These are phyloP conservation scores for Schizothecium vesticola DNA, from an alignment of 495 filamentous ascomycete genomes.

Conservation along the genomic window DNA sequence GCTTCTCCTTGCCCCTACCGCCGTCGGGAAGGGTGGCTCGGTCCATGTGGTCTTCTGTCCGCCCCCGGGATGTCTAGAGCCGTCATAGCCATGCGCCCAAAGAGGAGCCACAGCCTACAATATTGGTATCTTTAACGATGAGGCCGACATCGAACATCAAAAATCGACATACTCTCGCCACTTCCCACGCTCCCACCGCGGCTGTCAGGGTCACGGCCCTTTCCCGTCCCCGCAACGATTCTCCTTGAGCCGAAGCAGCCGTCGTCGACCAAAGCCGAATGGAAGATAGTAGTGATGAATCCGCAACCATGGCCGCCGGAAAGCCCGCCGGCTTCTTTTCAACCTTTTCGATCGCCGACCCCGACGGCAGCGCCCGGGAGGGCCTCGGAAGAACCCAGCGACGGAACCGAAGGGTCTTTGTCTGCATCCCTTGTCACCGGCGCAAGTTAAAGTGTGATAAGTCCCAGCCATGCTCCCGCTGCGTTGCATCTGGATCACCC, in stretches of 20 bases:
- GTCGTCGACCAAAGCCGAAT: not conserved
- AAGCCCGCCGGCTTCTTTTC: constrained; percentile 26
- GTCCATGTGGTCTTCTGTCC: not conserved
- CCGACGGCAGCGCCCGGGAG: constrained; percentile 17
- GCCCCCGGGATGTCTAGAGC: not conserved
- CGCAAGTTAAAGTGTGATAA: constrained; percentile 29
- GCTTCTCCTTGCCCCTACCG: not conserved
- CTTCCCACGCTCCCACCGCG: not conserved
- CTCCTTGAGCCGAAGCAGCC: not conserved
- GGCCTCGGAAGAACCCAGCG: constrained; percentile 19
- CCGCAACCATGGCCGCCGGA: constrained; percentile 16
- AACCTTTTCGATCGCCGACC: constrained; percentile 25
- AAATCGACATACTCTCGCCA: not conserved
- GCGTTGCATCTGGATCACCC: constrained; percentile 17
- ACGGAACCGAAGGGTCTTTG: constrained; percentile 25
- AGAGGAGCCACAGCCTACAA: not conserved
- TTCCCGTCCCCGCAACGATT: not conserved
- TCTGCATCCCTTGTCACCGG: constrained; percentile 27
- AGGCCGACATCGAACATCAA: not conserved
- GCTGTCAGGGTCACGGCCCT: not conserved
- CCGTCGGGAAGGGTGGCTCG: not conserved
- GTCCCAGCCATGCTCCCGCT: constrained; percentile 23
- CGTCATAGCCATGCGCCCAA: not conserved
- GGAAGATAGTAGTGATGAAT: constrained; percentile 12
- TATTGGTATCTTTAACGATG: not conserved